Percentiles rank a stretch among this genome's conserved stretches.
Evolutionary conservation across 805 yeast species (phyloP).

Genomic region (Grigorovia humatica): DNA sequence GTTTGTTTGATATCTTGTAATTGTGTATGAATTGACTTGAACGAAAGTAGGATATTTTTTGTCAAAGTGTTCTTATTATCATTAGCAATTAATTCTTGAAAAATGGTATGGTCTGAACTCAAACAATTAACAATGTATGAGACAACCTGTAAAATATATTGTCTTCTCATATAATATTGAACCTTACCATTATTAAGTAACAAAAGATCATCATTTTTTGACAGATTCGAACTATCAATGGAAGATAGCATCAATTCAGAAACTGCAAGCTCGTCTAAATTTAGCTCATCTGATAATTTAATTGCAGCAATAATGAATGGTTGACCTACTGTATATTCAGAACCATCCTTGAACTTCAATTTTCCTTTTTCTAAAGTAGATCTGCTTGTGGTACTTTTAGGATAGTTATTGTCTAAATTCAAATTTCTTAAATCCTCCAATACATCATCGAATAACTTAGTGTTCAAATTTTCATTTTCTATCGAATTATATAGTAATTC

Average conservation of each 20-base stretch:
- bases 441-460: constrained; percentile 25
- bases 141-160: constrained; percentile 60
- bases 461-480: constrained; percentile 20
- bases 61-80: constrained; percentile 22
- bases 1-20: constrained; percentile 44
- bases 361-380: constrained; percentile 36
- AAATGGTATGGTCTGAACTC: constrained; percentile 9
- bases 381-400: constrained; percentile 39
- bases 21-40: constrained; percentile 47
- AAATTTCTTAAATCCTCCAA: constrained; percentile 37
- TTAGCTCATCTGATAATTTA: constrained; percentile 49
- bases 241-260: constrained; percentile 53
- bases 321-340: constrained; percentile 45
- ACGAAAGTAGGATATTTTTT: constrained; percentile 41
- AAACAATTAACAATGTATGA: constrained; percentile 30
- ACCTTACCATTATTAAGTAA: constrained; percentile 55
- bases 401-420: constrained; percentile 30
- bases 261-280: constrained; percentile 65
- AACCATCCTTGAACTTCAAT: constrained; percentile 40
- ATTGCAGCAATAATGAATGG: constrained; percentile 54
- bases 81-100: constrained; percentile 8
- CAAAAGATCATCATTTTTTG: constrained; percentile 10
- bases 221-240: constrained; percentile 15
- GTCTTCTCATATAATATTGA: constrained; percentile 57
- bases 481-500: constrained; percentile 39